Base-by-base conservation (phyloP, 2,329 filamentous ascomycete genomes). In the Cladosporium sp. region DNA sequence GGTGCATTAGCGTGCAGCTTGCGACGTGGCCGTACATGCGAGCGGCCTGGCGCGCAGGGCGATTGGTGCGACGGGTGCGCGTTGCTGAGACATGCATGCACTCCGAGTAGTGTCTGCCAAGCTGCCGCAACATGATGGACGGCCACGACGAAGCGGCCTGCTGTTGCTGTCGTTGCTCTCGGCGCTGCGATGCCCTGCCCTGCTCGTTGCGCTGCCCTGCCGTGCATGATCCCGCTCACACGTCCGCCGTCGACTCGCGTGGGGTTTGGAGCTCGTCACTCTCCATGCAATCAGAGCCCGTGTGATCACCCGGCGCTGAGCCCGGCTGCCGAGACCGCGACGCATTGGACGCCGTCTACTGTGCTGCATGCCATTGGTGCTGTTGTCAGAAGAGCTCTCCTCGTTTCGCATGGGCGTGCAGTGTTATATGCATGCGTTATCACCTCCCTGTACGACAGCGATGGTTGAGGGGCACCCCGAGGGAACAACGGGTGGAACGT, bases 71-170 rank as follows among this genome's bases (percentile, higher is more conserved):
- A 44, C 37, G n/a, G 17, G 9, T 45, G 25, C 25, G 22, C 15
- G n/a, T n/a, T 28, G 49, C 39, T 54, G 51, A 54, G 51, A 54
- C 51, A 54, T 54, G 51, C 51, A 54, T 49, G 25, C 51, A 54
- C 39, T 42, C 36, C 22, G 25, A 48, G 24, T 15, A 48, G 24
- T 15, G 45, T 25, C 28, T 32, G 28, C 28, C 28, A 32, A 32
- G 28, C 34, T 17, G 45, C 24, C 25, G 45, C 45, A 20, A 48
- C n/a, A n/a, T n/a, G n/a, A n/a, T n/a, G n/a, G n/a, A n/a, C n/a
- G 45, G 45, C 45, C 45, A 20, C 45, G 45, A 48, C 45, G 24
- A 48, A 17, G 45, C 45, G 45, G 45, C 45, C 45, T 20, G 42
- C 42, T 44, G 39, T 22, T 44, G 40, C 22, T 44, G 19, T 24